Conservation (phyloP, 116 monocot species). For the Trichopus zeylanicus region DNA sequence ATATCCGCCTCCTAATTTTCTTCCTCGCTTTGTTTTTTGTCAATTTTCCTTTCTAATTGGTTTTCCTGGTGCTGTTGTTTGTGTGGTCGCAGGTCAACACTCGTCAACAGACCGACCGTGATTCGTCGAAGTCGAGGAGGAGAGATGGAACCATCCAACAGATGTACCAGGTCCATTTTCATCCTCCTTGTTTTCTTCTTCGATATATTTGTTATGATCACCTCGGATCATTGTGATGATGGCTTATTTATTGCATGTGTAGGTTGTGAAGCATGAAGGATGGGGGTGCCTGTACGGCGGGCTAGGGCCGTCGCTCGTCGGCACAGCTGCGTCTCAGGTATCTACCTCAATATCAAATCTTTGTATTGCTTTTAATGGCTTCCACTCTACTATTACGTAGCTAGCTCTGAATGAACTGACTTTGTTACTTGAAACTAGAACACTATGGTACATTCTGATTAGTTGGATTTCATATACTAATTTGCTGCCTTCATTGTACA, state of each 20-base stretch:
- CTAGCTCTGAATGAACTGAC: no score
- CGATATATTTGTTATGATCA: background rate
- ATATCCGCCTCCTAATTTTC: background rate
- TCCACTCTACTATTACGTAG: no score
- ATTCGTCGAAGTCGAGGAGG: slow-evolving; percentile 22
- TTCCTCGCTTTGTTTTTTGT: background rate
- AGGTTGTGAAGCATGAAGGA: slow-evolving; percentile 77
- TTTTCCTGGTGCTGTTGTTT: background rate
- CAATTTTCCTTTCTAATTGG: background rate
- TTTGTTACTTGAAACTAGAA: background rate
- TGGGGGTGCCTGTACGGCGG: slow-evolving; percentile 82
- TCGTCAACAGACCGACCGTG: slow-evolving; percentile 88
- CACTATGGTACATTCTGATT: background rate
- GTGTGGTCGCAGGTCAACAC: slow-evolving; percentile 59
- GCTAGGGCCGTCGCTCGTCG: slow-evolving; percentile 68
- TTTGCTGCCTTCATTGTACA: slow-evolving; percentile 16
- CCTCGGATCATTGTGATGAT: background rate
- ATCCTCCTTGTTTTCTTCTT: background rate
- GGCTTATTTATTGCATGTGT: background rate
- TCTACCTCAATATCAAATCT: no score
- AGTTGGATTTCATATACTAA: background rate
- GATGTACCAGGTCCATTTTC: slow-evolving; percentile 33
- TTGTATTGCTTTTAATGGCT: no score
- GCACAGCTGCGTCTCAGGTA: slow-evolving; percentile 92
- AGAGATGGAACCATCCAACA: slow-evolving; percentile 45